Conservation (phyloP, 2,329 filamentous ascomycete species). For the Fusarium veterinarium region DNA sequence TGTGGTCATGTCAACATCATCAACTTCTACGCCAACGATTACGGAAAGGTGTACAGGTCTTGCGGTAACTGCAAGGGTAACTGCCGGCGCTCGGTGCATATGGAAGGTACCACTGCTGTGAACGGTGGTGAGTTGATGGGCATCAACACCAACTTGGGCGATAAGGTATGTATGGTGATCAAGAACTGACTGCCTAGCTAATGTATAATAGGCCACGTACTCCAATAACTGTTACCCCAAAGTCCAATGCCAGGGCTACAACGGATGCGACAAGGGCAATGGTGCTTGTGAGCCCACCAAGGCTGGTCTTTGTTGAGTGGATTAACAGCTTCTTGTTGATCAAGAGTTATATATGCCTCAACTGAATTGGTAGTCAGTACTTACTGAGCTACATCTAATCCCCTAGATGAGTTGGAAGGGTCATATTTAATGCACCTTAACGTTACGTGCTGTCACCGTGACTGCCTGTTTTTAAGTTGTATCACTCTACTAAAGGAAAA, state of each 20-base stretch:
- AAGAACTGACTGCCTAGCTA: rapidly evolving
- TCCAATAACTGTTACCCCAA: constrained; percentile 46
- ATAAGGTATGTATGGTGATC: constrained; percentile 9
- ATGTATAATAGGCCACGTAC: constrained; percentile 39
- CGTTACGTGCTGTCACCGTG: background rate
- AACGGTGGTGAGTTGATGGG: constrained; percentile 58
- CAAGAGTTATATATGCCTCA: too few species aligned
- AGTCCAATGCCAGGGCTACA: constrained; percentile 46
- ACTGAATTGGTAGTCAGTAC: too few species aligned
- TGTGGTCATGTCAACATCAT: constrained; percentile 56
- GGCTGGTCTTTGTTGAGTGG: constrained; percentile 19
- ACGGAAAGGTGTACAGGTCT: constrained; percentile 55
- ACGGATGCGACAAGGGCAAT: constrained; percentile 46
- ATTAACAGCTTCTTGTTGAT: background rate
- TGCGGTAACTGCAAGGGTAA: constrained; percentile 46
- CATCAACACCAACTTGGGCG: constrained; percentile 55
- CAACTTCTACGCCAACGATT: constrained; percentile 55
- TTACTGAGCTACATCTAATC: background rate
- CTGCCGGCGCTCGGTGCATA: constrained; percentile 56
- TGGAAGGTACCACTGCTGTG: constrained; percentile 55
- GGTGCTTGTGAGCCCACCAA: constrained; percentile 46
- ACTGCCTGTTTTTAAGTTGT: background rate
- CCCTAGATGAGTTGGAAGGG: background rate
- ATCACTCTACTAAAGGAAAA: background rate
- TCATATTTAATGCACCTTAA: background rate